Evolutionary conservation across 495 filamentous ascomycete genomes (phyloP).

Genomic region (Neurospora sp.): DNA sequence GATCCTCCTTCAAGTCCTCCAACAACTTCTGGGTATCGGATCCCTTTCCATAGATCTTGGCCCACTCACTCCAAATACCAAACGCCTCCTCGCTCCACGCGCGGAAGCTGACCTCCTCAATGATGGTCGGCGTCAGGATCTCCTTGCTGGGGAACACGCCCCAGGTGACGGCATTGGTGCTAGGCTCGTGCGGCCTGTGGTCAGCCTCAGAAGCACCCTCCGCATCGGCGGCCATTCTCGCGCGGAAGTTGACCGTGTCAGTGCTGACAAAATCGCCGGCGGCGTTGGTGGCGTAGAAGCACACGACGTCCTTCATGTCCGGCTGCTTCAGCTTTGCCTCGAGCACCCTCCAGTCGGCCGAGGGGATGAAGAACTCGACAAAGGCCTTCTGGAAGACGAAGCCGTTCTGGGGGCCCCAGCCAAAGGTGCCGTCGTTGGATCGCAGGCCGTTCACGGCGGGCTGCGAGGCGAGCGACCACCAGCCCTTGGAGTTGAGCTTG

Average conservation of each 20-base stretch:
- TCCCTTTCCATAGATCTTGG: constrained; percentile 62
- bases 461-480: constrained; percentile 97
- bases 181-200: constrained; percentile 24
- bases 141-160: constrained; percentile 93
- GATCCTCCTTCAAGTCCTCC: constrained; percentile 51
- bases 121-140: constrained; percentile 95
- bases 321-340: constrained; percentile 46
- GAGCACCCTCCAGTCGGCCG: constrained; percentile 56
- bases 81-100: constrained; percentile 96
- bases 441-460: constrained; percentile 81
- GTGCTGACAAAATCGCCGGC: constrained; percentile 62
- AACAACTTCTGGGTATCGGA: constrained; percentile 59
- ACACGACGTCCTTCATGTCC: constrained; percentile 52
- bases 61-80: constrained; percentile 92
- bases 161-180: constrained; percentile 93
- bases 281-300: constrained; percentile 76
- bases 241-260: constrained; percentile 24
- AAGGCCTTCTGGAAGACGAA: constrained; percentile 99
- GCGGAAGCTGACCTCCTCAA: constrained; percentile 89
- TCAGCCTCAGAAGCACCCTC: background rate
- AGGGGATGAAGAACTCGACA: constrained; percentile 85
- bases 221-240: constrained; percentile 5
- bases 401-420: constrained; percentile 87
- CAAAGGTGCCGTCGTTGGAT: constrained; percentile 69
- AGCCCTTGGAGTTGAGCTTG: constrained; percentile 67